Evolutionary conservation across 371 early-diverging fungal species (phyloP).

Genomic region (Amoeboaphelidium occidentale): DNA sequence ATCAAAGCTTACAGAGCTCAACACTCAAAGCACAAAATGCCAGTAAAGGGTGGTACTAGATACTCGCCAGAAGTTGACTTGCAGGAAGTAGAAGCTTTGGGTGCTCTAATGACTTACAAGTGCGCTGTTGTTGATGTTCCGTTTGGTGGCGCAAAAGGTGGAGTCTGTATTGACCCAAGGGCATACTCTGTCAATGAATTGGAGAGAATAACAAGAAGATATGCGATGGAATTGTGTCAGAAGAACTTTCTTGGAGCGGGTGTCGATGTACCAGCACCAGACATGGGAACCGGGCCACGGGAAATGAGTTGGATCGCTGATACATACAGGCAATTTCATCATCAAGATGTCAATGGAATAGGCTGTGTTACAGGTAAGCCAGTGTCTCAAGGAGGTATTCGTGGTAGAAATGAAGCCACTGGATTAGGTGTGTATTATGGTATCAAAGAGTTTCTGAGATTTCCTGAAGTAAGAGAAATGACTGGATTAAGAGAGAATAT

Average conservation of each 20-base stretch:
- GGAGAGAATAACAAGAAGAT: constrained; percentile 68
- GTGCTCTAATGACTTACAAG: constrained; percentile 65
- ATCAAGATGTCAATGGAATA: constrained; percentile 50
- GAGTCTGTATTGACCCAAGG: constrained; percentile 52
- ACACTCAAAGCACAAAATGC: constrained; percentile 63
- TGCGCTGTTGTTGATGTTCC: constrained; percentile 81
- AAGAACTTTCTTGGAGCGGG: constrained; percentile 69
- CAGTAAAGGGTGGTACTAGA: constrained; percentile 67
- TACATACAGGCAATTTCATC: constrained; percentile 66
- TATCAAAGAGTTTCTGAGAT: constrained; percentile 53
- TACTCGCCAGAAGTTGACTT: constrained; percentile 54
- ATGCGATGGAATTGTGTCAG: constrained; percentile 70
- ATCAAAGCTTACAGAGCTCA: constrained; percentile 61
- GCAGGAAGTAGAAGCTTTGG: constrained; percentile 51
- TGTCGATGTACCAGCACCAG: constrained; percentile 71
- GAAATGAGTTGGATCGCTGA: constrained; percentile 84
- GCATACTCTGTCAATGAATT: constrained; percentile 47
- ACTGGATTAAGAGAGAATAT: constrained; percentile 39
- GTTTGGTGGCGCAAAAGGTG: constrained; percentile 65
- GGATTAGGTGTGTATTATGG: constrained; percentile 43
- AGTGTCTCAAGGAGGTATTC: constrained; percentile 58
- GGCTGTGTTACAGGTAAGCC: constrained; percentile 80
- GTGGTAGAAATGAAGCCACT: constrained; percentile 71
- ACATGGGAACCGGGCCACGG: constrained; percentile 58
- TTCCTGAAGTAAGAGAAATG: constrained; percentile 46